Percentiles rank a stretch among this genome's conserved stretches.
phyloP scores from a whole-genome alignment of 345 rosid species.

The Populus pruinosa region DNA sequence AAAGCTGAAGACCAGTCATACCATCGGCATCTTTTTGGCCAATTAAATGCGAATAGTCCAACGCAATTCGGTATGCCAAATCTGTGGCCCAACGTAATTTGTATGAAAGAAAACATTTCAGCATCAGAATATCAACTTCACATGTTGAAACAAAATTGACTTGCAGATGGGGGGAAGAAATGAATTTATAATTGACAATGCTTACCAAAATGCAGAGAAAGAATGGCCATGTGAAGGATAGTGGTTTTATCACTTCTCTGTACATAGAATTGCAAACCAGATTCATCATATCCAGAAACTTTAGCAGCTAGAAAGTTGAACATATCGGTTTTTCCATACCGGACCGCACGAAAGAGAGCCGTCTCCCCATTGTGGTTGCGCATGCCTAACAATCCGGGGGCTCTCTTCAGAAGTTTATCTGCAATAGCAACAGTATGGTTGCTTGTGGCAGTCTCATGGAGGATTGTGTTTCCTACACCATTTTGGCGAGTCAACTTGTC shows the following conservation, averaged over 20 bases:
- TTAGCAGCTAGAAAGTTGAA: constrained; percentile 1
- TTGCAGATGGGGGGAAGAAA: neutral
- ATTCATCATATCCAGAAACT: neutral
- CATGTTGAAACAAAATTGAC: neutral
- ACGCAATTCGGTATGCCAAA: neutral
- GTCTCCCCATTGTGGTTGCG: constrained; percentile 8
- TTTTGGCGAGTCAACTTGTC: constrained; percentile 3
- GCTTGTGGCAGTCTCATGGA: neutral
- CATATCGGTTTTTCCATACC: neutral
- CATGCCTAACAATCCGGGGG: constrained; percentile 3
- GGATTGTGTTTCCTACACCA: neutral
- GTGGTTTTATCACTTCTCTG: constrained; percentile 7
- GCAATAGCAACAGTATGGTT: neutral
- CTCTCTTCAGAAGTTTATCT: constrained; percentile 3
- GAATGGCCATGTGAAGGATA: neutral
- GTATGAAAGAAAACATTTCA: neutral
- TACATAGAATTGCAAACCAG: neutral
- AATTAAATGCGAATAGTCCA: neutral
- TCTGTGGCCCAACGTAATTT: neutral
- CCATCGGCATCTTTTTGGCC: constrained; percentile 3
- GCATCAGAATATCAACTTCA: neutral
- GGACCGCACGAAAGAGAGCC: neutral
- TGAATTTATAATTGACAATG: neutral
- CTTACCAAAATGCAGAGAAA: constrained; percentile 9
- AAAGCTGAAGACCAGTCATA: constrained; percentile 5